Evolutionary conservation across 2,329 filamentous ascomycete genomes (phyloP), one percentile per base, ranked within the genome.

Genomic region (Pseudopyrenochaeta lycopersici): DNA sequence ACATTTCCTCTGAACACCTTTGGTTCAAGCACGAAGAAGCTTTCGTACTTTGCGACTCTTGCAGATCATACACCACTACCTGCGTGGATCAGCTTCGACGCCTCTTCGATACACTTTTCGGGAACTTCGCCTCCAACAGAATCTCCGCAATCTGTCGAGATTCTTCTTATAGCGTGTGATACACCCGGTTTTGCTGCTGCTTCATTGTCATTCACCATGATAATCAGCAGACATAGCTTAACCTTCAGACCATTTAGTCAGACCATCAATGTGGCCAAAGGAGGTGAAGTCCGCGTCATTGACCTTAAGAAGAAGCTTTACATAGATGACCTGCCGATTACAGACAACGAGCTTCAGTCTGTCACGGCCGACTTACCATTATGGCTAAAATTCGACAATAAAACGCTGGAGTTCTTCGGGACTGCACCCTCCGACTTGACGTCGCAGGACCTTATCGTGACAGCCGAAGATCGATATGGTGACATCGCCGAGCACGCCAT

Each of bases 1-100:
- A 76, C 85, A 7, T 80, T 81, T 44, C 63, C 73, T 10, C 63
- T 56, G 11, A 67, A 76, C 15, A 91, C 89, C 0, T 96, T 96
- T 71, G 78, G 79, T n/a, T 76, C 83, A 36, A 76, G 78, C 0
- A 77, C 80, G 3, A 75, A 76, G 14, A 81, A 88, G 45, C 85
- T 86, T 20, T 78, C 78, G 52, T 96, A 92, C 73, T 94, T 95
- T 70, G 90, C 91, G 7, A 87, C 89, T 2, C 89, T 90, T 3
- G 82, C 81, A 4, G 85, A 94, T 67, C 90, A 90, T 67, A 90
- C 90, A n/a, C 92, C 92, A 31, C 78, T 97, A 31, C 92, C 92
- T 17, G 88, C 91, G 0, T 97, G 92, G 92, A 79, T 96, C 39
- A 78, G 78, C n/a, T 97, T 97, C 67, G 84, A 95, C 62, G 70